Base-by-base conservation (phyloP, 192 early-diverging fungal genomes). In the Entrophospora sp. region DNA sequence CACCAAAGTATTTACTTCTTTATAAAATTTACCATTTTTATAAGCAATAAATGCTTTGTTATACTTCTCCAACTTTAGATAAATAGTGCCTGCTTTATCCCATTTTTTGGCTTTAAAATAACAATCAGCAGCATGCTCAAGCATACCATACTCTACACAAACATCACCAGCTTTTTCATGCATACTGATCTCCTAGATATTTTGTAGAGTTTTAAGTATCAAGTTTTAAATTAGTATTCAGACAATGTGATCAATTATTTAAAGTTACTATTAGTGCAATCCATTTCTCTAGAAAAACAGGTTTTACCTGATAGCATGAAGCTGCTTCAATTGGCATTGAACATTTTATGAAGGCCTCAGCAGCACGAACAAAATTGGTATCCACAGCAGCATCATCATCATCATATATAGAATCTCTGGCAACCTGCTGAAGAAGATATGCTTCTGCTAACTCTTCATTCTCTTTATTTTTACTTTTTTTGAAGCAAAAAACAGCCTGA, bases 331-430 rank as follows among this genome's bases (percentile, higher is more conserved):
- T 24, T n/a, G 6, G 24, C 24, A 5, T 9, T 6, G 5, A 20
- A 24, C 48, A 49, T n/a, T 49, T 22, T 20, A 5, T 5, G 18
- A 49, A 49, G 6, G 48, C 48, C 9, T 49, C 48, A 49, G 48
- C 48, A n/a, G 48, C 48, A n/a, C n/a, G n/a, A n/a, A n/a, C n/a
- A n/a, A n/a, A n/a, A n/a, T n/a, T n/a, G n/a, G n/a, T n/a, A n/a
- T 7, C 24, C n/a, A 49, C 48, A 24, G 48, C 18, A n/a, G 5
- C 20, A 9, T n/a, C 6, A 49, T 49, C 48, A 49, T 5, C 5
- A 49, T 49, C 48, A 49, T 40, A 40, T 40, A 49, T 24, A n/a
- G 48, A 49, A n/a, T n/a, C n/a, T n/a, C n/a, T n/a, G n/a, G n/a
- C n/a, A n/a, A n/a, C n/a, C n/a, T n/a, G n/a, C n/a, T n/a, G n/a